phyloP scores from a whole-genome alignment of 768 basidiomycete genomes.

The Cystofilobasidium capitatum region DNA sequence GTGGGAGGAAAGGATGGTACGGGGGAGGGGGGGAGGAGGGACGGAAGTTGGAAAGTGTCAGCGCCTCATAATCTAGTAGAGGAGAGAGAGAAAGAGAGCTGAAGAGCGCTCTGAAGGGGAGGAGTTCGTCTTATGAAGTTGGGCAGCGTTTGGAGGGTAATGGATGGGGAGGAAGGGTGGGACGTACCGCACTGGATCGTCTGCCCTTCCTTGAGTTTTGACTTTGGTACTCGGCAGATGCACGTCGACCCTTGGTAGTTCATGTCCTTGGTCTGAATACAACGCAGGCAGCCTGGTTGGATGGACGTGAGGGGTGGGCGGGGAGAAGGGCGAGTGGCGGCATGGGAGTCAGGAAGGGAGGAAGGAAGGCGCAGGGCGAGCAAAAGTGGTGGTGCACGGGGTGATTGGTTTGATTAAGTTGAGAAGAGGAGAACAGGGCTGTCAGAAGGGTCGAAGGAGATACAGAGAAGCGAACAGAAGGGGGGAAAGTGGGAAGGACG shows the following conservation, averaged over 20 bases:
- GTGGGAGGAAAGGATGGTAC: not conserved
- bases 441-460: not conserved
- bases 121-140: slow-evolving; percentile 51
- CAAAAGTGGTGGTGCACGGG: too few relatives aligned
- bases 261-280: slow-evolving; percentile 97
- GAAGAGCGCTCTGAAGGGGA: not conserved
- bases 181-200: slow-evolving; percentile 68
- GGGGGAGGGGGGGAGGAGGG: not conserved
- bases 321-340: too few relatives aligned
- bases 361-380: too few relatives aligned
- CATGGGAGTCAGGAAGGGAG: too few relatives aligned
- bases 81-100: not conserved
- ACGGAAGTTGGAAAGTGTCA: not conserved
- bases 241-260: slow-evolving; percentile 98
- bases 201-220: slow-evolving; percentile 76
- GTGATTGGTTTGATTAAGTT: too few relatives aligned
- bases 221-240: slow-evolving; percentile 93
- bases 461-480: not conserved
- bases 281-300: slow-evolving; percentile 62
- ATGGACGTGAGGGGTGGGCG: too few relatives aligned
- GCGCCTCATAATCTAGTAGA: too few relatives aligned
- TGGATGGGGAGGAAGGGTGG: too few relatives aligned
- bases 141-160: not conserved
- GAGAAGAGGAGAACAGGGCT: not conserved
- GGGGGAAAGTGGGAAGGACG: not conserved